Conservation (phyloP, 305 asterid species). For the Nicotiana rustica region DNA sequence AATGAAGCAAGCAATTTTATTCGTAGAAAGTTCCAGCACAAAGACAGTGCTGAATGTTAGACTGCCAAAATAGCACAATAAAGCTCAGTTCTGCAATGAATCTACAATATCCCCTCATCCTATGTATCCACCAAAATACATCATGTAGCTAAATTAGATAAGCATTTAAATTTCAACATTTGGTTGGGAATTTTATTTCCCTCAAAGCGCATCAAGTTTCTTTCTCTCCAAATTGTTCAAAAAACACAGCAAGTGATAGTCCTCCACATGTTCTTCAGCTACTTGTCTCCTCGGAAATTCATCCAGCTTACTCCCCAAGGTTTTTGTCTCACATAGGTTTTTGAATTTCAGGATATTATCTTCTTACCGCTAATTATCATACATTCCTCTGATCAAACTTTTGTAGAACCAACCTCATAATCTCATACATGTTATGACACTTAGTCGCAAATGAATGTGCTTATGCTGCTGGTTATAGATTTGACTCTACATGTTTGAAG, state of each 20-base stretch:
- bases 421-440: not conserved
- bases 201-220: constrained; percentile 8
- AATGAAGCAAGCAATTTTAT: not conserved
- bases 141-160: not conserved
- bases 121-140: constrained; percentile 13
- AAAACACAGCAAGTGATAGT: constrained; percentile 2
- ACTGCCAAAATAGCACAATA: not conserved
- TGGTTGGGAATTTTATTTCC: not conserved
- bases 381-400: constrained; percentile 18
- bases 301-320: not conserved
- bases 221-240: not conserved
- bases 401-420: constrained; percentile 27
- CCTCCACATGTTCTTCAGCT: not conserved
- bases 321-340: constrained; percentile 5
- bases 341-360: constrained; percentile 10
- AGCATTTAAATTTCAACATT: constrained; percentile 1
- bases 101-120: constrained; percentile 15
- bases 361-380: not conserved
- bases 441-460: constrained; percentile 5
- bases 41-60: not conserved
- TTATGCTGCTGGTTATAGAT: not conserved
- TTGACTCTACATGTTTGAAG: not conserved
- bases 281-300: not conserved
- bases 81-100: constrained; percentile 22
- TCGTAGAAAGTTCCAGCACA: not conserved